Base-by-base conservation (phyloP, 2,329 filamentous ascomycete species). In the Aspergillus versicolor region DNA sequence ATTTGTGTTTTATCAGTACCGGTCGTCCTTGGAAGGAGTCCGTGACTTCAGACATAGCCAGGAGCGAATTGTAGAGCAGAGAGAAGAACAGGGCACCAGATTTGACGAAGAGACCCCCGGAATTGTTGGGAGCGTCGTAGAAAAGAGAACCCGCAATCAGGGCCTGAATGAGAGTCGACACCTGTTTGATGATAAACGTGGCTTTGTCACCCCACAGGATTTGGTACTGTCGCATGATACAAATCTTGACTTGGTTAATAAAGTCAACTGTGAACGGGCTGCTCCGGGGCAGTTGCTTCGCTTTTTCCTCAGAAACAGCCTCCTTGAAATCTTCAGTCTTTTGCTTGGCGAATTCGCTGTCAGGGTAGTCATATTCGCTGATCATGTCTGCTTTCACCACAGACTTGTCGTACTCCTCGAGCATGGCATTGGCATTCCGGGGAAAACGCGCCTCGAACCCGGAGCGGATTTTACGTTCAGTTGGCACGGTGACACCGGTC, bases 101-200 rank as follows among this genome's bases (percentile, higher is more conserved):
- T 63, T 88, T 88, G 63, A 83, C 67, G 68, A 89, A 89, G 0
- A 90, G 71, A 8, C 87, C 87, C 1, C 72, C 77, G 0, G 84
- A 83, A 49, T 81, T 84, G 22, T 74, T 58, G 0, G 85, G 81
- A 0, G 86, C 82, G 54, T 86, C 79, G 72, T 89, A 90, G 72
- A 90, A 90, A 3, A 89, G 77, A 0, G 86, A 88, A 6, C 86
- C 87, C 2, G 81, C 78, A 56, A 89, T 82, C 5, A 90, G 70
- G 0, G 86, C 85, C 63, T 88, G 84, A 0, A 79, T 64, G 7
- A 88, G 65, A 1, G 82, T 85, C 0, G 81, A 79, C 5, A 77
- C 70, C 62, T 88, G 84, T 66, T 86, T 87, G 72, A 88, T 84
- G 59, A 86, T 62, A 40, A 88, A 84, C 0, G 84, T 86, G 0